Base-by-base conservation (phyloP, 106 monocot genomes). In the Platanthera zijinensis region DNA sequence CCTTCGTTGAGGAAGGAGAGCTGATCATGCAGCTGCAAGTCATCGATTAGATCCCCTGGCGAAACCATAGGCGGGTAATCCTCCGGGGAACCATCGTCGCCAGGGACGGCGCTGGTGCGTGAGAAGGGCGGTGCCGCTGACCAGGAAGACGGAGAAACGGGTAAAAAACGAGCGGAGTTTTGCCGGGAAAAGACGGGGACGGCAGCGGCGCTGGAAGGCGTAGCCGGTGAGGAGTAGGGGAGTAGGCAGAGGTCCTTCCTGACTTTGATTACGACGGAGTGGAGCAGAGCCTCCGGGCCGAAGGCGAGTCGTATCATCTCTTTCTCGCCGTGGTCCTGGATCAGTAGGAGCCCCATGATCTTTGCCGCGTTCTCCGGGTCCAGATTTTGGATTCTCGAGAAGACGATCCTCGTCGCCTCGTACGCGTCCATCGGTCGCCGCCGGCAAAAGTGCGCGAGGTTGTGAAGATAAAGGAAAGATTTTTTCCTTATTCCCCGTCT, bases 291-390 rank as follows among this genome's bases (percentile, higher is more conserved):
- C 30, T 92, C 92, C 10, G 92, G 89, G 75, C 92, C 87, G 78
- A 92, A 92, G 66, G 92, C 92, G 10, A 92, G 81, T 62, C 92
- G 87, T 47, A 89, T 92, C 92, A 92, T 87, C 79, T 92, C 89
- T 85, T 92, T 87, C 77, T 92, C 92, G 79, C 92, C 89, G 68
- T 92, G 85, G 80, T 92, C 92, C 45, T 92, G 89, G 39, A 89
- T 83, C 22, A 92, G 80, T 22, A 92, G 84, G 12, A 89, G 82
- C 7, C 92, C 89, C 92, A 92, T 92, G 85, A 92, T 85, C 83
- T 92, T 92, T 88, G 79, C 75, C 18, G 92, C 95, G 83, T 95
- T 89, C 32, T 95, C 92, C 3, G 89, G 95, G 73, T 95, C 95
- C 59, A 95, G 72, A 19, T 57, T 73, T 76, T 95, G 95, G 78